phyloP scores from a whole-genome alignment of 1,139 yeast genomes.

The Debaryomycetaceae sp. region DNA sequence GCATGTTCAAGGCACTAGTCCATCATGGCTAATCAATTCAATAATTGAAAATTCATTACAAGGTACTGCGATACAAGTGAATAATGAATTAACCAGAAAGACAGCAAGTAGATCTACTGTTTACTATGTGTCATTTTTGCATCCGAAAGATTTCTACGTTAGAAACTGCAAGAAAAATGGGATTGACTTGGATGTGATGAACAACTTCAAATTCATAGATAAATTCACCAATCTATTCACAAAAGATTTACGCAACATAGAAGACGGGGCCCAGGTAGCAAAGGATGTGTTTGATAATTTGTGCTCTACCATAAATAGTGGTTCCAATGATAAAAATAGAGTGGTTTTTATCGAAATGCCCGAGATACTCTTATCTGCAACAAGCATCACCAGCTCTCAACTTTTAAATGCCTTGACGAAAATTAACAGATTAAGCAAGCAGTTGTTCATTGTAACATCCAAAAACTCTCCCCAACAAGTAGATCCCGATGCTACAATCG shows the following conservation, averaged over 20 bases:
- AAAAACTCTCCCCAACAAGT: slow-evolving; percentile 41
- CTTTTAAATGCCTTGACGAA: slow-evolving; percentile 33
- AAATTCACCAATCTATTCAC: slow-evolving; percentile 42
- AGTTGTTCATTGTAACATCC: slow-evolving; percentile 30
- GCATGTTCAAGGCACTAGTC: slow-evolving; percentile 59
- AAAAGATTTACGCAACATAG: slow-evolving; percentile 13
- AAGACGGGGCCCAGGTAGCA: slow-evolving; percentile 18
- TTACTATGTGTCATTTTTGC: slow-evolving; percentile 40
- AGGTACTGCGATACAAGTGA: slow-evolving; percentile 39
- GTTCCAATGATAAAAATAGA: slow-evolving; percentile 13
- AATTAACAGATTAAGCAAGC: slow-evolving; percentile 34
- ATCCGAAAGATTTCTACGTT: slow-evolving; percentile 33
- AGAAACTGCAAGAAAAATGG: slow-evolving; percentile 46
- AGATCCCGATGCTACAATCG: slow-evolving; percentile 24
- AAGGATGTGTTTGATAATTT: slow-evolving; percentile 22
- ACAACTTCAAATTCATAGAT: slow-evolving; percentile 43
- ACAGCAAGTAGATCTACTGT: slow-evolving; percentile 27
- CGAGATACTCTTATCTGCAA: slow-evolving; percentile 48
- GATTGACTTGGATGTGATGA: slow-evolving; percentile 26
- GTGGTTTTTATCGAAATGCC: slow-evolving; percentile 45
- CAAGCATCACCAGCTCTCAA: slow-evolving; percentile 29
- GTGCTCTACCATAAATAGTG: slow-evolving; percentile 7
- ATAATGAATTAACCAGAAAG: slow-evolving; percentile 27
- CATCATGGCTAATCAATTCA: slow-evolving; percentile 61
- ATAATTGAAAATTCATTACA: slow-evolving; percentile 42